Conservation (phyloP, 2,329 filamentous ascomycete genomes). For the Fonsecaea monophora region DNA sequence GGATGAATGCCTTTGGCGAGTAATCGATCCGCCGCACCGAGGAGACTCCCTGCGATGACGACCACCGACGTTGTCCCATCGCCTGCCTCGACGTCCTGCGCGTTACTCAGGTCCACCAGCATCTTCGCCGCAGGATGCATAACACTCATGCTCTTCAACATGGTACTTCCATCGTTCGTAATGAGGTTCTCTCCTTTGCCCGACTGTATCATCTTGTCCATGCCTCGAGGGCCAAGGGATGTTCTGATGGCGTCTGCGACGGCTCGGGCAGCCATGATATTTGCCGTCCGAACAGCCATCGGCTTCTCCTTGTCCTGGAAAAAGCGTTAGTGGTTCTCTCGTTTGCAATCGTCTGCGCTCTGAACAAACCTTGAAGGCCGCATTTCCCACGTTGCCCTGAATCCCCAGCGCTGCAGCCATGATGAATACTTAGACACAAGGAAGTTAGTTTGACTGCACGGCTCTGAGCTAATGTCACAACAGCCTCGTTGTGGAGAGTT, state of each 20-base stretch:
- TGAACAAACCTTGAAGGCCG: constrained; percentile 67
- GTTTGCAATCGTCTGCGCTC: constrained; percentile 42
- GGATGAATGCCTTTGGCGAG: constrained; percentile 94
- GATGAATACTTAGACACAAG: constrained; percentile 43
- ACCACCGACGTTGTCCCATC: constrained; percentile 98
- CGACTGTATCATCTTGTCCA: constrained; percentile 99
- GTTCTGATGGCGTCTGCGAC: constrained; percentile 98
- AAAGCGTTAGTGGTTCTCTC: constrained; percentile 48
- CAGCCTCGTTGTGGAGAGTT: not conserved
- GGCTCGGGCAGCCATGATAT: constrained; percentile 97
- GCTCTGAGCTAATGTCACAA: not conserved
- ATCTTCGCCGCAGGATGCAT: constrained; percentile 99
- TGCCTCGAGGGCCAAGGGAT: constrained; percentile 92
- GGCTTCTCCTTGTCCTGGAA: constrained; percentile 91
- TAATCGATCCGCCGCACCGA: constrained; percentile 90
- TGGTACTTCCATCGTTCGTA: constrained; percentile 99
- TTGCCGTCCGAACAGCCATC: constrained; percentile 91
- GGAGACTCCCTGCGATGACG: constrained; percentile 92
- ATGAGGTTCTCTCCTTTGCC: constrained; percentile 98
- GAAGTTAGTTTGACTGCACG: not conserved
- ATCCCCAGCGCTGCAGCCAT: constrained; percentile 60
- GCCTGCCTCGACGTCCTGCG: constrained; percentile 97
- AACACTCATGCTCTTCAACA: constrained; percentile 98
- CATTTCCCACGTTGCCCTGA: constrained; percentile 62
- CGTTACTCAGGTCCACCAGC: constrained; percentile 95